Base-by-base conservation (phyloP, 2,329 filamentous ascomycete species). In the Zymoseptoria pseudotritici region DNA sequence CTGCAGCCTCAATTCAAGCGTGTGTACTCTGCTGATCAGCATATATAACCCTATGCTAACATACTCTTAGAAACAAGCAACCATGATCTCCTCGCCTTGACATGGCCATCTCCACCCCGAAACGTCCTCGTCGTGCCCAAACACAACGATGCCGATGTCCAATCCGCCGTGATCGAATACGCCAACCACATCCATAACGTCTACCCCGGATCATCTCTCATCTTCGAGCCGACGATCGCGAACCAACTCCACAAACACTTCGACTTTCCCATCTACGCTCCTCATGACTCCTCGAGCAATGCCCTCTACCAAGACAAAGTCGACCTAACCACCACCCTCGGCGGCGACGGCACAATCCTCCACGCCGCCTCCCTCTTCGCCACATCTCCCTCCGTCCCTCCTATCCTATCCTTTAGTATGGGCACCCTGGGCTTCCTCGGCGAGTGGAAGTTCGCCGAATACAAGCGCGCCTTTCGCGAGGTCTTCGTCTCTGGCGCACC, bases 361-460 rank as follows among this genome's bases (percentile, higher is more conserved):
- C 89, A 90, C 61, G 91, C 91, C 0, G 88, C 90, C 2, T 92
- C 89, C 57, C 82, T 97, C 4, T 97, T 95, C 76, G 91, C 91
- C 61, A 87, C 90, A 46, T 86, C 89, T 52, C 80, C 83, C 2
- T 85, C 86, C 51, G 93, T 99, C 0, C 94, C 94, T 0, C 94
- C 94, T 0, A 89, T 99, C 36, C 79, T 99, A 7, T 91, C 90
- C 1, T 99, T 99, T 72, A 96, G 91, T 72, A 97, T 99, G 90
- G 94, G 94, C 5, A 95, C 93, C 0, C 79, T 99, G 0, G 94
- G 94, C 0, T 99, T 99, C 67, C 78, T 99, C 7, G 92, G 93
- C 17, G 93, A 97, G 75, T 99, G 93, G 92, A 95, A 94, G 69
- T 97, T 97, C 72, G 81, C 82, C 6, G 92, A 97, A 69, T 90